A percentile compares a stretch with the other conserved stretches of the same genome.
Conservation (phyloP, 371 early-diverging fungal species). For the Mortierella sp. region DNA sequence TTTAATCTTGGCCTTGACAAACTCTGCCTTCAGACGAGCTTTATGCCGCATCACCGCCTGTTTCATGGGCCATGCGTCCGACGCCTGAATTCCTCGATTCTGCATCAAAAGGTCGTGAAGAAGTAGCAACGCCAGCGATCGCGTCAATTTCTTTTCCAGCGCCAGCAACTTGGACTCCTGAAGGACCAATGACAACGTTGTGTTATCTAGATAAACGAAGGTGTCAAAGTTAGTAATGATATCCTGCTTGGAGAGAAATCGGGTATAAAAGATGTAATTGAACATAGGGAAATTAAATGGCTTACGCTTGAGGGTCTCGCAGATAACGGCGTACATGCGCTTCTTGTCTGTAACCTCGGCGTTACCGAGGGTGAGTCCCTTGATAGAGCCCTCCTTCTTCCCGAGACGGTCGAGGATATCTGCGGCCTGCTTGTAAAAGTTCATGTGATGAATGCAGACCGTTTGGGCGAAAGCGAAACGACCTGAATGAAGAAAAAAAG, state of each 20-base stretch:
- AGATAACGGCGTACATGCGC: slow-evolving; percentile 90
- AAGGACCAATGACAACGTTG: slow-evolving; percentile 41
- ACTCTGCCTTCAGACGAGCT: slow-evolving; percentile 78
- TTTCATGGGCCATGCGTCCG: slow-evolving; percentile 73
- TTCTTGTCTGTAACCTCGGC: slow-evolving; percentile 84
- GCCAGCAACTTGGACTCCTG: slow-evolving; percentile 65
- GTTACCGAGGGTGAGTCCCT: slow-evolving; percentile 82
- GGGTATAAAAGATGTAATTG: neutral
- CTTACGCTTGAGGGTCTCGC: slow-evolving; percentile 94
- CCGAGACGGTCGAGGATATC: slow-evolving; percentile 79
- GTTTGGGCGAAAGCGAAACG: slow-evolving; percentile 3
- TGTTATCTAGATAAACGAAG: slow-evolving; percentile 24
- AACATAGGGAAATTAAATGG: neutral
- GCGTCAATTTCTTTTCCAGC: slow-evolving; percentile 58
- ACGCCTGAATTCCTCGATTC: slow-evolving; percentile 77
- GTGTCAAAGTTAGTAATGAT: neutral
- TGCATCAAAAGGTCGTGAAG: slow-evolving; percentile 90
- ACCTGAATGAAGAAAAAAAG: neutral
- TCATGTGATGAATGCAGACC: slow-evolving; percentile 56
- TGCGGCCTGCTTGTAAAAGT: slow-evolving; percentile 85
- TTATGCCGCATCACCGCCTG: slow-evolving; percentile 77
- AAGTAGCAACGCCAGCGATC: slow-evolving; percentile 73
- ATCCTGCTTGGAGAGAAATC: neutral
- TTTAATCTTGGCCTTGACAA: slow-evolving; percentile 81
- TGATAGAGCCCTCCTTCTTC: slow-evolving; percentile 85